These are phyloP conservation scores for Neurospora sp. DNA, from an alignment of 495 filamentous ascomycete species.

Conservation along the genomic window DNA sequence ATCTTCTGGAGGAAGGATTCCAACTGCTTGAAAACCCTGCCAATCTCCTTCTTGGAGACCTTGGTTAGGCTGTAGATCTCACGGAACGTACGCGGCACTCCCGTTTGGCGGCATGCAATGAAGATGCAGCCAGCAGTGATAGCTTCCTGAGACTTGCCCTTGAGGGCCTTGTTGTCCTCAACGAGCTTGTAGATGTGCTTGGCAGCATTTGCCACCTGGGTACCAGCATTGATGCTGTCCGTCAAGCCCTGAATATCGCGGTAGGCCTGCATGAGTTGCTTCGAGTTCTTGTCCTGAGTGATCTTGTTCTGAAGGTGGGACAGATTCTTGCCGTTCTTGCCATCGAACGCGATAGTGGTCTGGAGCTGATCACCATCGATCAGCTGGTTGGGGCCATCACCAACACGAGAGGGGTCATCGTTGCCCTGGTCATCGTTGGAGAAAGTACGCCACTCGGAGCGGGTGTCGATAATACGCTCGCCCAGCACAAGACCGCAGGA, in stretches of 20 bases:
- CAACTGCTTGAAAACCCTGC: constrained; percentile 83
- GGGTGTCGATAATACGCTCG: constrained; percentile 84
- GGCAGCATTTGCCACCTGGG: constrained; percentile 70
- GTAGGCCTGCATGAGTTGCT: constrained; percentile 67
- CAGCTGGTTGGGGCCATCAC: constrained; percentile 77
- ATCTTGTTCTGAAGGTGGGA: constrained; percentile 81
- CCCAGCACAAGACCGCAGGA: constrained; percentile 87
- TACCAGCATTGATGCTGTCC: constrained; percentile 71
- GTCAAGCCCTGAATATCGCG: constrained; percentile 83
- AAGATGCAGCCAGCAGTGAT: constrained; percentile 95
- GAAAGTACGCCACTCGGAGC: constrained; percentile 98
- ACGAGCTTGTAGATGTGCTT: constrained; percentile 92
- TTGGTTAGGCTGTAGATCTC: constrained; percentile 89
- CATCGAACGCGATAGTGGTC: constrained; percentile 78
- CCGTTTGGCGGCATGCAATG: constrained; percentile 86
- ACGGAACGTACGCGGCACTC: constrained; percentile 78
- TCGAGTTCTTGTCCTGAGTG: constrained; percentile 74
- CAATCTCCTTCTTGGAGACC: constrained; percentile 94
- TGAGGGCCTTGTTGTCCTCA: constrained; percentile 84
- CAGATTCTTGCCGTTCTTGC: constrained; percentile 60
- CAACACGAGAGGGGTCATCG: constrained; percentile 95
- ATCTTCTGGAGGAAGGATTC: constrained; percentile 70
- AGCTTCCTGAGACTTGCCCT: constrained; percentile 88
- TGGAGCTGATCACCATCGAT: constrained; percentile 88
- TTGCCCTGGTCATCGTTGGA: constrained; percentile 90